These are phyloP conservation scores for Daldinia sp. DNA, from an alignment of 2,329 filamentous ascomycete genomes.

Conservation along the genomic window DNA sequence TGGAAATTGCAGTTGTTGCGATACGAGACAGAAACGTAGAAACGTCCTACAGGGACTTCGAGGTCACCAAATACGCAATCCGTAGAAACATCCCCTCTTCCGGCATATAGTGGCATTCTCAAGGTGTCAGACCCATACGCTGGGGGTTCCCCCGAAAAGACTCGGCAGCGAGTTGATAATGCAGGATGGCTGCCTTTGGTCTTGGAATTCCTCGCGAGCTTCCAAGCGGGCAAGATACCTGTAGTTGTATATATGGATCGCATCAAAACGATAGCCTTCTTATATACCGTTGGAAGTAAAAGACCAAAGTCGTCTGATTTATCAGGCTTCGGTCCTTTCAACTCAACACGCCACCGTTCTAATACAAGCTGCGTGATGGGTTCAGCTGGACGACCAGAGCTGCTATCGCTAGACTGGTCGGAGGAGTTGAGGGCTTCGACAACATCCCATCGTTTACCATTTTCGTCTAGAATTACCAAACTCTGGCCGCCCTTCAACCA, in stretches of 20 bases:
- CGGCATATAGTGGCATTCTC: conserved; percentile 75
- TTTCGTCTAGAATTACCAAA: conserved; percentile 87
- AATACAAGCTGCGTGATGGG: conserved; percentile 80
- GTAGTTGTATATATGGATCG: conserved; percentile 86
- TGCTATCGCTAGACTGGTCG: conserved; percentile 63
- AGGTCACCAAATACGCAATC: conserved; percentile 85
- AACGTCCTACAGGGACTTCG: conserved; percentile 85
- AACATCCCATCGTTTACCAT: conserved; percentile 94
- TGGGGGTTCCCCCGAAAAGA: conserved; percentile 72
- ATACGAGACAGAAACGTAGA: conserved; percentile 85
- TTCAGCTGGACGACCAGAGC: conserved; percentile 56
- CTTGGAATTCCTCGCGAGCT: conserved; percentile 78
- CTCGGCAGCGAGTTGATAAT: conserved; percentile 83
- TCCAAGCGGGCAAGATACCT: conserved; percentile 87
- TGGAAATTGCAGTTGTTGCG: conserved; percentile 91
- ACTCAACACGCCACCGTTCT: conserved; percentile 89
- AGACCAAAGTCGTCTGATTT: conserved; percentile 68
- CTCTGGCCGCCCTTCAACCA: conserved; percentile 85
- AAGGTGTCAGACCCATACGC: conserved; percentile 75
- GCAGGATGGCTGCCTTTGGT: conserved; percentile 75
- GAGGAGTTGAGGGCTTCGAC: conserved; percentile 81
- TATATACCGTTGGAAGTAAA: conserved; percentile 88
- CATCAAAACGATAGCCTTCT: conserved; percentile 96
- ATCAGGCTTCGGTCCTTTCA: conserved; percentile 71
- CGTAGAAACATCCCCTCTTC: conserved; percentile 73